Evolutionary conservation across 2,329 filamentous ascomycete genomes (phyloP).

Genomic region (Aspergillus oerlinghausenensis): DNA sequence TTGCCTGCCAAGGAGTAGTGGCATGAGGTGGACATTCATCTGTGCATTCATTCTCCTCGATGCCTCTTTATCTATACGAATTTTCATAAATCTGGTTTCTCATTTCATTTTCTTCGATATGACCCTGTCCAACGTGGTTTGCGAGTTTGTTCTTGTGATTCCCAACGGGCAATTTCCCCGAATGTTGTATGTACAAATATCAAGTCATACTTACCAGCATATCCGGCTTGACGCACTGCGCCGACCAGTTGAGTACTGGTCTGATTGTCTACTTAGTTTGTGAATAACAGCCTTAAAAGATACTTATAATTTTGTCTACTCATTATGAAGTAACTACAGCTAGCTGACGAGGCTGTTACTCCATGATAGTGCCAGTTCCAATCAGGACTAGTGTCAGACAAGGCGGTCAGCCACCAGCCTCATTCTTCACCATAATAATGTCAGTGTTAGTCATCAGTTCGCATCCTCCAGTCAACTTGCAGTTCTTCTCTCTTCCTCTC

Average conservation of each 20-base stretch:
- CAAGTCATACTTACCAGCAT: constrained; percentile 7
- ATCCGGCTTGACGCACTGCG: neutral
- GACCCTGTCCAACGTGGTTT: constrained; percentile 2
- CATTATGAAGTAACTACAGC: neutral
- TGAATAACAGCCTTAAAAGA: neutral
- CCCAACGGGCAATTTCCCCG: constrained; percentile 16
- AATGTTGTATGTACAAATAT: constrained; percentile 19
- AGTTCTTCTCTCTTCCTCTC: neutral
- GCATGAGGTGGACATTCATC: neutral
- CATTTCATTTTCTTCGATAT: constrained; percentile 1
- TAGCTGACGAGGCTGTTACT: no score
- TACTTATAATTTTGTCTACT: neutral
- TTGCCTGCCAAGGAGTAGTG: neutral
- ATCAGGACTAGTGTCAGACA: neutral
- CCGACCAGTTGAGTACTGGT: neutral
- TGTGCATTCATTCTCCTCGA: constrained; percentile 3
- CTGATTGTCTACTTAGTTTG: neutral
- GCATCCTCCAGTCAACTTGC: neutral
- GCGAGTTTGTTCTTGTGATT: constrained; percentile 10
- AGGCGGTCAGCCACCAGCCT: neutral
- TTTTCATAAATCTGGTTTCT: constrained; percentile 1
- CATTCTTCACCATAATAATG: no score
- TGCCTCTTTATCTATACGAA: constrained; percentile 1
- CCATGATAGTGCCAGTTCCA: neutral
- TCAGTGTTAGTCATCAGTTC: neutral